Evolutionary conservation across 257 asterid species (phyloP).

Genomic region (Solanum pennellii): DNA sequence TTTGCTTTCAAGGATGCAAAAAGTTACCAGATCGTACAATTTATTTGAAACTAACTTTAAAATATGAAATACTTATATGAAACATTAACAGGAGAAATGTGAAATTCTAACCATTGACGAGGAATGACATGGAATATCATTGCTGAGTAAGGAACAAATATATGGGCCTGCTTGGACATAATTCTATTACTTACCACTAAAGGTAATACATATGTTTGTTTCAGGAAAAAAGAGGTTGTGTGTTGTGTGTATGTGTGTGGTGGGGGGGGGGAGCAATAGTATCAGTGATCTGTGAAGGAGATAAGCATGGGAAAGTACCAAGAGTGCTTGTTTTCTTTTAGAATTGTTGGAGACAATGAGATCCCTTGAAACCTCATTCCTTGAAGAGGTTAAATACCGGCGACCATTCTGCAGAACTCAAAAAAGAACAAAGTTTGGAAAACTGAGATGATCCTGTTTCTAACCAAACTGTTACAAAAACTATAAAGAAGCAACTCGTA

Average conservation of each 20-base stretch:
- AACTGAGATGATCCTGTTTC: not conserved
- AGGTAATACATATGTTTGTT: not conserved
- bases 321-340: conserved; percentile 81
- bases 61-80: not conserved
- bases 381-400: conserved; percentile 87
- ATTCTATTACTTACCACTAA: not conserved
- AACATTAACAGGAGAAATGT: not conserved
- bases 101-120: not conserved
- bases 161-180: not conserved
- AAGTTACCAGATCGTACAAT: not conserved
- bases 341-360: conserved; percentile 74
- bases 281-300: conserved; percentile 7
- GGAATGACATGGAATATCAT: not conserved
- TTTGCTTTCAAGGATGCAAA: not conserved
- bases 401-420: conserved; percentile 81
- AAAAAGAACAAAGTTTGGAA: not conserved
- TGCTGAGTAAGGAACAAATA: not conserved
- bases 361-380: conserved; percentile 97
- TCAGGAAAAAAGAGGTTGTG: not conserved
- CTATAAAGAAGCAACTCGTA: not conserved
- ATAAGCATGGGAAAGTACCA: conserved; percentile 43
- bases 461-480: not conserved
- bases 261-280: not conserved
- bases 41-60: not conserved
- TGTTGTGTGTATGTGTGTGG: too few relatives aligned